Evolutionary conservation across 228 moss, liverwort and hornwort species (phyloP), one percentile per base, ranked within the genome.

Genomic region (Sphagnum magellanicum): DNA sequence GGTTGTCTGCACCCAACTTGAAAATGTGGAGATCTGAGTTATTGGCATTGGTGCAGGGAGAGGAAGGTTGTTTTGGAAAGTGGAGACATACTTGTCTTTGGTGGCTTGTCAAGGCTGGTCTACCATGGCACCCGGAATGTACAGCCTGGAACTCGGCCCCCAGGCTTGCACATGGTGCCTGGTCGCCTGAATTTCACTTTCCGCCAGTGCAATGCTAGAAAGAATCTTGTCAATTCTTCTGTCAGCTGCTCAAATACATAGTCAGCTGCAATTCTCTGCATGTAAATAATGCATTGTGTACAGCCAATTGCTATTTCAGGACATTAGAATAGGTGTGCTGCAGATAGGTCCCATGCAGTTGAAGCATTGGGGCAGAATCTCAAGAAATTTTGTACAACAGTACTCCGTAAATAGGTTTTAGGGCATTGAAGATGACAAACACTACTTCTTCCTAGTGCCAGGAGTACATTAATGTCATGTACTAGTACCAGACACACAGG

Each of bases 171-270:
- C 65, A 88, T 95, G 92, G 87, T 77, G 16, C 87, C 90, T 48
- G 94, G 94, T 61, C 88, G 94, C 16, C 79, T 95, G n/a, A 95
- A 95, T 58, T 95, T 88, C 73, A 95, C 94, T 60, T 92, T 95
- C 73, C 86, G 94, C 32, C 90, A 90, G 70, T 74, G 78, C 80
- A 86, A 80, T 72, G 78, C 77, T 65, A 71, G 60, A 65, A 69
- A 49, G 16, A 70, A 62, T 59, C 78, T 69, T 72, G 65, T 58
- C 60, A 10, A 68, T 5, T 48, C 8, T 6, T 64, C 73, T 55
- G 32, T 32, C 32, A 32, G 32, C 32, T 32, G 2, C 47, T 47
- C 48, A 13, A 59, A 68, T 52, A 68, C 59, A 59, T 12, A 49
- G n/a, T 59, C 48, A 58, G 57, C 47, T 47, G 7, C 48, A 50